phyloP scores from a whole-genome alignment of 176 grass and related monocot genomes.

The Aechmea fasciata region DNA sequence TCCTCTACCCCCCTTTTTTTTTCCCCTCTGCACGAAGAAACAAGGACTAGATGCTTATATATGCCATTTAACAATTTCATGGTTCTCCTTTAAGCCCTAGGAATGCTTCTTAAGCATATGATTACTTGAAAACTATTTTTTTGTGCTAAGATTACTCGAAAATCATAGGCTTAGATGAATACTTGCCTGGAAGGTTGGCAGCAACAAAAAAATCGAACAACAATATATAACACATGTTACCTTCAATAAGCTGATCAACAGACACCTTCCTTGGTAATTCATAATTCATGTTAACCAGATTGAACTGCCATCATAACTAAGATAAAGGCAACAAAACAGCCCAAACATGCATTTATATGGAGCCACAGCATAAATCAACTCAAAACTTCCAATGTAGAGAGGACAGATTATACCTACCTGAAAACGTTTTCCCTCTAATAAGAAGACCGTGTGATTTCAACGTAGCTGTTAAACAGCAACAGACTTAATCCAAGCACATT shows the following conservation, averaged over 20 bases:
- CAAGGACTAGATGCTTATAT: too few relatives aligned
- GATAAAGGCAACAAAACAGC: conserved; percentile 16
- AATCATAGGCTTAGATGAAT: neutral
- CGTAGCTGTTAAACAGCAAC: conserved; percentile 68
- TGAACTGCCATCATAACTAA: conserved; percentile 46
- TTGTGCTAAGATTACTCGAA: neutral
- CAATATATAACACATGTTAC: conserved; percentile 40
- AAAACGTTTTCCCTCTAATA: conserved; percentile 57
- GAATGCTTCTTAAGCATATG: too few relatives aligned
- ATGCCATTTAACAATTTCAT: too few relatives aligned
- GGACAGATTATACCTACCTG: conserved; percentile 67
- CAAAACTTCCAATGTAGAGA: conserved; percentile 30
- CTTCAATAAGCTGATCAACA: conserved; percentile 40
- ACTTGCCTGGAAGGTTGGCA: neutral
- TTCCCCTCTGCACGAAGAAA: too few relatives aligned
- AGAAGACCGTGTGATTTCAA: conserved; percentile 54
- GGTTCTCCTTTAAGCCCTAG: too few relatives aligned
- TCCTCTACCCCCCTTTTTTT: too few relatives aligned
- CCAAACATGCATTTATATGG: conserved; percentile 30
- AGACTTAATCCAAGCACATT: conserved; percentile 52
- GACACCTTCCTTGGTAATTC: conserved; percentile 39
- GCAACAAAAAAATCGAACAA: conserved; percentile 2
- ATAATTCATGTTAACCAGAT: conserved; percentile 28
- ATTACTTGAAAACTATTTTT: too few relatives aligned
- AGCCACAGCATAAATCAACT: conserved; percentile 6